Conservation (phyloP, 2,329 filamentous ascomycete species). For the Aquanectria penicillioides region DNA sequence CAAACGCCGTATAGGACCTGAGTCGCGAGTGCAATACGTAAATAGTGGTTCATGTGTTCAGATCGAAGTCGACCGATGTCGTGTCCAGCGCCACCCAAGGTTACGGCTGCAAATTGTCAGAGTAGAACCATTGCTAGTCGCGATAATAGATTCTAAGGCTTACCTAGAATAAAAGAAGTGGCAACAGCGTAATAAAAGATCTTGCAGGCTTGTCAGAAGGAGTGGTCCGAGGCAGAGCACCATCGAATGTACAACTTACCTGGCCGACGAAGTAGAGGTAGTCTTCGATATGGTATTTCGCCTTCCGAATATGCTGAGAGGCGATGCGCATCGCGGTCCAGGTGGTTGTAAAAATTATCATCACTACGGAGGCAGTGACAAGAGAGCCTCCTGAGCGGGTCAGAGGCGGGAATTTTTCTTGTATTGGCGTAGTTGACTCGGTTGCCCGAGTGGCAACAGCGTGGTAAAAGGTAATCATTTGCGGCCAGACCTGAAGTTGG, state of each 20-base stretch:
- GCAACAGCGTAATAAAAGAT: constrained; percentile 4
- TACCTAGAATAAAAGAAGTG: constrained; percentile 7
- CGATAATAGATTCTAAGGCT: neutral
- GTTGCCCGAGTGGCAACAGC: neutral
- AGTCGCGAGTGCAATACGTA: constrained; percentile 14
- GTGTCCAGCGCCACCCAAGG: constrained; percentile 6
- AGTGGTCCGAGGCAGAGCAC: too few species aligned
- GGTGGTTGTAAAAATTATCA: constrained; percentile 9
- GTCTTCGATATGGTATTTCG: constrained; percentile 6
- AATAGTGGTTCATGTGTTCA: constrained; percentile 1
- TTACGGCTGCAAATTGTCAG: neutral
- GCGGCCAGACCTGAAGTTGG: too few species aligned
- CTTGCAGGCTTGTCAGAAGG: neutral
- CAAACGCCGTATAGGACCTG: constrained; percentile 22
- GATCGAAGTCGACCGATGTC: neutral
- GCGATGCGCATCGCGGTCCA: constrained; percentile 17
- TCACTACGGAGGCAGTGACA: neutral
- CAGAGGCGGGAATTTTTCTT: neutral
- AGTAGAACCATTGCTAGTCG: neutral
- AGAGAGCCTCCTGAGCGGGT: neutral
- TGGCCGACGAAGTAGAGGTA: constrained; percentile 20
- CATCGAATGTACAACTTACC: neutral
- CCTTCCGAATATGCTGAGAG: constrained; percentile 15
- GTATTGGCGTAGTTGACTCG: neutral
- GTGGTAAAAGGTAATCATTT: too few species aligned